Percentiles rank a stretch among this genome's conserved stretches.
Evolutionary conservation across 2,329 filamentous ascomycete species (phyloP).

Genomic region (Stagonosporopsis cucurbitacearum): DNA sequence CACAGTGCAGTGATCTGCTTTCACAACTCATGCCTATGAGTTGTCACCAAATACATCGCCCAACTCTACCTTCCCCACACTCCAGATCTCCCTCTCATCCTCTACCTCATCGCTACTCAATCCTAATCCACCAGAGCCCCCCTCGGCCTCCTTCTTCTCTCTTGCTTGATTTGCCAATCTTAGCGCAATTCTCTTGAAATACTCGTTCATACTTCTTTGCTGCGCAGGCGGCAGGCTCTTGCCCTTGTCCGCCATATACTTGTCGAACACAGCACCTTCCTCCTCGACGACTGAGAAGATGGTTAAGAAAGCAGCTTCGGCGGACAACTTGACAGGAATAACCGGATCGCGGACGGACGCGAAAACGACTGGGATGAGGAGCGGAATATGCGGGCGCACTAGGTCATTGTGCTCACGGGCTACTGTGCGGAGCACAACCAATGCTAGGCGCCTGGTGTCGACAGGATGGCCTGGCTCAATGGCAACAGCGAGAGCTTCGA

Average conservation of each 20-base stretch:
- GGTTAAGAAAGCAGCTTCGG: slow-evolving; percentile 91
- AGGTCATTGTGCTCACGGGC: slow-evolving; percentile 80
- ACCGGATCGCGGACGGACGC: slow-evolving; percentile 87
- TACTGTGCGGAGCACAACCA: slow-evolving; percentile 88
- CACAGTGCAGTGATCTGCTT: slow-evolving; percentile 12
- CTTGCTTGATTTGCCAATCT: slow-evolving; percentile 84
- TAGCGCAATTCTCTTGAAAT: slow-evolving; percentile 92
- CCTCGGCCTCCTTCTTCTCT: slow-evolving; percentile 90
- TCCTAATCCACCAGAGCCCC: slow-evolving; percentile 83
- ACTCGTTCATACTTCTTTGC: slow-evolving; percentile 92
- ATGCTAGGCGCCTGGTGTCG: slow-evolving; percentile 82
- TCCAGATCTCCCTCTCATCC: slow-evolving; percentile 95
- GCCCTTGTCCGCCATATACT: slow-evolving; percentile 76
- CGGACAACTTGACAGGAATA: slow-evolving; percentile 93
- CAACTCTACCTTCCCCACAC: slow-evolving; percentile 87
- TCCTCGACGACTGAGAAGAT: slow-evolving; percentile 90
- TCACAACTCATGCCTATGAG: slow-evolving; percentile 9
- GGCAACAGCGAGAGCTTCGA: slow-evolving; percentile 76
- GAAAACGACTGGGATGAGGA: slow-evolving; percentile 86
- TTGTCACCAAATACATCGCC: slow-evolving; percentile 59
- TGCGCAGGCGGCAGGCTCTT: slow-evolving; percentile 71
- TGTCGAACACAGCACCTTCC: slow-evolving; percentile 85
- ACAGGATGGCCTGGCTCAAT: slow-evolving; percentile 79
- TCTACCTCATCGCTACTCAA: slow-evolving; percentile 90
- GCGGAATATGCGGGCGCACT: slow-evolving; percentile 78